Percentiles rank a stretch among this genome's conserved stretches.
Evolutionary conservation across 2,329 filamentous ascomycete genomes (phyloP).

Genomic region (Stemphylium beticola): DNA sequence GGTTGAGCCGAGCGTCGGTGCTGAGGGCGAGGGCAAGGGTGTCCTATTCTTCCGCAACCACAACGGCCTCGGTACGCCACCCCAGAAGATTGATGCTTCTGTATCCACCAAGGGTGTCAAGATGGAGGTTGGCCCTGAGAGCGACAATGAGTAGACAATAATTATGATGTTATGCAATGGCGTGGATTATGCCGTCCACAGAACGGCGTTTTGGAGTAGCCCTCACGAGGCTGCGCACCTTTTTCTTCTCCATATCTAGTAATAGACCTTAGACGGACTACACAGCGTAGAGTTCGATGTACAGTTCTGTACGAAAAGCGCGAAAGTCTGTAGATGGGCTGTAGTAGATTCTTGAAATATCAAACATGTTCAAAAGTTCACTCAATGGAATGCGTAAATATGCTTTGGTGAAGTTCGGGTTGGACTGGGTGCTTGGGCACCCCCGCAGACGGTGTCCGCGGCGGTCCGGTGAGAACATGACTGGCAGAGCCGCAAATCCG

Average conservation of each 20-base stretch:
- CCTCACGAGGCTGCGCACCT: conserved; percentile 9
- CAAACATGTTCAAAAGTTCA: conserved; percentile 1
- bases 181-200: conserved; percentile 19
- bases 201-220: conserved; percentile 29
- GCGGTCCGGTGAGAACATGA: conserved; percentile 9
- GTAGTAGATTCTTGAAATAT: conserved; percentile 3
- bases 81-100: conserved; percentile 25
- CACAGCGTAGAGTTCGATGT: conserved; percentile 19
- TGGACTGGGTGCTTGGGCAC: neutral
- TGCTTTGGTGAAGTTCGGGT: neutral
- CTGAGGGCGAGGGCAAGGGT: conserved; percentile 78
- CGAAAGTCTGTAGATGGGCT: conserved; percentile 20
- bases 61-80: conserved; percentile 77
- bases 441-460: conserved; percentile 13
- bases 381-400: neutral
- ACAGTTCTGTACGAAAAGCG: conserved; percentile 3
- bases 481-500: neutral
- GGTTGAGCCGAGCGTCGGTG: conserved; percentile 89
- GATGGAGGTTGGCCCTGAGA: conserved; percentile 45
- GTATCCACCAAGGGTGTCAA: conserved; percentile 41
- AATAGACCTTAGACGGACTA: conserved; percentile 20
- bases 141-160: conserved; percentile 37
- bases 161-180: conserved; percentile 24
- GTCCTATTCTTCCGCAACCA: conserved; percentile 95
- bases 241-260: conserved; percentile 22